These are phyloP conservation scores for Peltaster fructicola DNA, from an alignment of 2,329 filamentous ascomycete genomes.

Conservation along the genomic window DNA sequence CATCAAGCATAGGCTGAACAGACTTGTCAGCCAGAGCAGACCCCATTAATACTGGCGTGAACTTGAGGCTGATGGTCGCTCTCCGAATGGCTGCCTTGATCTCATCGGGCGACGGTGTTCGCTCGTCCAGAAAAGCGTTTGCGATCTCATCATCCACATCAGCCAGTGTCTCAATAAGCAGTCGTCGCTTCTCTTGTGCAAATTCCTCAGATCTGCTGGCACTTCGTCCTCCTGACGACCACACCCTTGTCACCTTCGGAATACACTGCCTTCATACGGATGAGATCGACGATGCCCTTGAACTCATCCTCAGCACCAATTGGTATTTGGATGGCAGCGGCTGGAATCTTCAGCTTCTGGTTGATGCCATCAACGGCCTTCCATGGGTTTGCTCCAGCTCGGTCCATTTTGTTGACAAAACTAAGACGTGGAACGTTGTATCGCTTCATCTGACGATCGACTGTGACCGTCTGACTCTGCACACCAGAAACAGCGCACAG, in stretches of 20 bases:
- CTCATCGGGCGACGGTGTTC: slow-evolving; percentile 59
- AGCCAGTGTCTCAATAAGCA: slow-evolving; percentile 83
- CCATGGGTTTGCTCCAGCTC: slow-evolving; percentile 96
- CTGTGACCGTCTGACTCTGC: slow-evolving; percentile 94
- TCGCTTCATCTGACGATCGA: slow-evolving; percentile 94
- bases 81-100: slow-evolving; percentile 85
- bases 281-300: slow-evolving; percentile 78
- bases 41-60: slow-evolving; percentile 91
- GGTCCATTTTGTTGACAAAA: slow-evolving; percentile 99
- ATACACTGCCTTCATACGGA: slow-evolving; percentile 85
- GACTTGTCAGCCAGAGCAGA: slow-evolving; percentile 88
- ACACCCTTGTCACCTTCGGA: slow-evolving; percentile 71
- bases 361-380: slow-evolving; percentile 97
- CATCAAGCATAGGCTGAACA: slow-evolving; percentile 91
- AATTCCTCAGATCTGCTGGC: slow-evolving; percentile 60
- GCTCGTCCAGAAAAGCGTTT: slow-evolving; percentile 81
- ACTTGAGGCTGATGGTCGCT: slow-evolving; percentile 75
- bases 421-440: slow-evolving; percentile 93
- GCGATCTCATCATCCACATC: slow-evolving; percentile 98
- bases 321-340: slow-evolving; percentile 84
- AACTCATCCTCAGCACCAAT: slow-evolving; percentile 88
- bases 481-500: slow-evolving; percentile 93
- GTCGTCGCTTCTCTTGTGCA: slow-evolving; percentile 63
- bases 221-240: slow-evolving; percentile 64
- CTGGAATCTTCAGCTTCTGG: slow-evolving; percentile 79